Evolutionary conservation across 2,329 filamentous ascomycete genomes (phyloP), one percentile per base, ranked within the genome.

Genomic region (Metarhizium sp.): DNA sequence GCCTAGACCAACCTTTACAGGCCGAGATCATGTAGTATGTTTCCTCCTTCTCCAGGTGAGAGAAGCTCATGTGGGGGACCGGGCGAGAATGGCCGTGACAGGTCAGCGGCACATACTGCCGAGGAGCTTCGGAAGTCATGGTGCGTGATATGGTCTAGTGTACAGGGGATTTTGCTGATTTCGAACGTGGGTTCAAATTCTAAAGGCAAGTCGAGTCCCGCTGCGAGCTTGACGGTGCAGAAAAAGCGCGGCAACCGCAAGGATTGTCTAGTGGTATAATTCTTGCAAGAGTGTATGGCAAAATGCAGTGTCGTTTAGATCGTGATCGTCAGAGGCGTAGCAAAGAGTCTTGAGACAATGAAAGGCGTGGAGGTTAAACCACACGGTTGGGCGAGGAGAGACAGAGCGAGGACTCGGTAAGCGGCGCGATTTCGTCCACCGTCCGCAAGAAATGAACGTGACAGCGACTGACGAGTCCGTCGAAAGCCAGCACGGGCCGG

Each of bases 71-170:
- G 71, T 96, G 92, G 6, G 92, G 90, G 53, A 96, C 91, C 1
- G 92, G 92, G 57, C 92, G 85, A 53, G 92, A 95, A 71, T 96
- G 92, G 59, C 92, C 92, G 71, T 96, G 92, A 72, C 92, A 96
- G 61, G 92, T 96, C 69, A 96, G 75, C 55, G 92, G 92, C 54
- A 96, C 90, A 56, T 91, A 90, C 69, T 81, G 79, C 53, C 78
- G 75, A 57, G 70, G 63, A 13, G 59, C 55, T 60, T 74, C 71
- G 14, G 67, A 61, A 57, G 69, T 64, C 70, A 73, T 73, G 58
- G 55, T 47, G 32, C 34, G 36, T 8, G 29, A 51, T 25, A 20
- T 48, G 29, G 6, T 46, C 16, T 38, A 43, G 30, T 13, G 38
- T 14, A 43, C 10, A 43, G 1, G 29, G n/a, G 5, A n/a, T 13